Percentiles rank a stretch among this genome's conserved stretches.
These are phyloP conservation scores for Acer yangbiense DNA, from an alignment of 345 rosid genomes.

Conservation along the genomic window DNA sequence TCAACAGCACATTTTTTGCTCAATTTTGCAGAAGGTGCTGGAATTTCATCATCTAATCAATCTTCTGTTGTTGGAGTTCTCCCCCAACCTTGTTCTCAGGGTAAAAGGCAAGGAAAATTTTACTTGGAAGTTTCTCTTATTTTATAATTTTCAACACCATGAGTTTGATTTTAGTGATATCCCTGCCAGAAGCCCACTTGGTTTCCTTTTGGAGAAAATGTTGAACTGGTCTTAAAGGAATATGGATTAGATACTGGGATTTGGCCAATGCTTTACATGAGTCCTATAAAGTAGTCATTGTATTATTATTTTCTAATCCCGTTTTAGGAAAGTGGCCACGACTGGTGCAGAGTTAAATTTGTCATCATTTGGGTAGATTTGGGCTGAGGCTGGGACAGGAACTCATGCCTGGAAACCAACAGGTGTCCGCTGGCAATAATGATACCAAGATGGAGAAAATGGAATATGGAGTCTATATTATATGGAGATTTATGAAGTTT, in stretches of 20 bases:
- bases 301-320: neutral
- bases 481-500: neutral
- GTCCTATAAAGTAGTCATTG: neutral
- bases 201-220: conserved; percentile 1
- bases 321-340: neutral
- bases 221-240: conserved; percentile 11
- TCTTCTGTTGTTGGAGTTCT: conserved; percentile 78
- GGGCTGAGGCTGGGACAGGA: no score
- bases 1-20: conserved; percentile 18
- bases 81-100: conserved; percentile 70
- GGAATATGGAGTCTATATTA: neutral
- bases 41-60: conserved; percentile 53
- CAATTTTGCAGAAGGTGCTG: conserved; percentile 61
- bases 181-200: conserved; percentile 1
- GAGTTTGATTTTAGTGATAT: conserved; percentile 1
- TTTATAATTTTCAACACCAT: conserved; percentile 11
- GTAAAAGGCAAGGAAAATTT: conserved; percentile 57
- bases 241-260: conserved; percentile 11
- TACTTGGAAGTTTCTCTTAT: conserved; percentile 14
- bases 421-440: neutral
- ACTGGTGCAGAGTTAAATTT: neutral
- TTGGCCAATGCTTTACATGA: neutral
- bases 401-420: no score
- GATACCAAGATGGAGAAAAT: neutral
- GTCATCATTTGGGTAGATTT: no score